phyloP scores from a whole-genome alignment of 805 yeast species.

The Nakazawaea holstii region DNA sequence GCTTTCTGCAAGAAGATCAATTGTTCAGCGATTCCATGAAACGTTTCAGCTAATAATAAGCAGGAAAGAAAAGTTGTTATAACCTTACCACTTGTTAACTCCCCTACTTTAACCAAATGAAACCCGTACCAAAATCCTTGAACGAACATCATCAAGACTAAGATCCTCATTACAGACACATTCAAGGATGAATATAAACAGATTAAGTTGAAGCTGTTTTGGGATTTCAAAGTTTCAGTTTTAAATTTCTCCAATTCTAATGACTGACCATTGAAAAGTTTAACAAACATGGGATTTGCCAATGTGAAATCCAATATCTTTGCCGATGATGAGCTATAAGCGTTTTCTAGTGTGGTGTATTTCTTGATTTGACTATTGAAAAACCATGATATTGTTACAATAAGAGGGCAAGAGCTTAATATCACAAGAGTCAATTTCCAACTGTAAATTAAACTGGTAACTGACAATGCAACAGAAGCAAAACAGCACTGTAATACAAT shows the following conservation, averaged over 20 bases:
- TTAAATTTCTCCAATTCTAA: conserved; percentile 44
- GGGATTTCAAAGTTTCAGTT: conserved; percentile 23
- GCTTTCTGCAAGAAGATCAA: conserved; percentile 66
- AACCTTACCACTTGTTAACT: conserved; percentile 54
- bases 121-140: conserved; percentile 94
- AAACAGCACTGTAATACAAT: conserved; percentile 47
- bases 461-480: conserved; percentile 47
- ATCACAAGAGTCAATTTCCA: conserved; percentile 83
- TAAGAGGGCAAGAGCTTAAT: conserved; percentile 69
- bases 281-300: conserved; percentile 51
- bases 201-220: conserved; percentile 34
- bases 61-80: conserved; percentile 84
- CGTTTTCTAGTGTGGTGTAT: conserved; percentile 53
- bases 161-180: conserved; percentile 45
- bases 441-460: conserved; percentile 67
- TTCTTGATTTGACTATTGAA: conserved; percentile 48
- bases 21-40: conserved; percentile 51
- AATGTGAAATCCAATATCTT: conserved; percentile 68
- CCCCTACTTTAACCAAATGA: conserved; percentile 47
- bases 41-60: conserved; percentile 58
- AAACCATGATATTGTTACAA: conserved; percentile 40
- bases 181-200: conserved; percentile 51
- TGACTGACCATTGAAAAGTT: conserved; percentile 51
- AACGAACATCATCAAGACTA: conserved; percentile 72
- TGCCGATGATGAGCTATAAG: conserved; percentile 47